A percentile compares a stretch with the other conserved stretches of the same genome.
Conservation (phyloP, 768 basidiomycete genomes). For the Steccherinum ochraceum region DNA sequence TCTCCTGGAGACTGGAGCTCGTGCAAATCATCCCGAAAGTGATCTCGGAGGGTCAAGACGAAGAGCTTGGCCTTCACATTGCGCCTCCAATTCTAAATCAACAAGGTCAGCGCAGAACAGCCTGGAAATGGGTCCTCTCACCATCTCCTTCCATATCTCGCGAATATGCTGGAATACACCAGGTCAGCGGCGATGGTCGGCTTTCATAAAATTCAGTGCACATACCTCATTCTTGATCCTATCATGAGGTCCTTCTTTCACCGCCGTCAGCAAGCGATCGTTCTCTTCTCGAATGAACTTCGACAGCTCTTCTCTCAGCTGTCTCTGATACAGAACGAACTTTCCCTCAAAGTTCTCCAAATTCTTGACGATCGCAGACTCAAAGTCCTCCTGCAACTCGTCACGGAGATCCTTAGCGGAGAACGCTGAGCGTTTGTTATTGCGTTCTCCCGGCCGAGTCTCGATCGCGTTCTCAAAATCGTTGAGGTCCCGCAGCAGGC, state of each 20-base stretch:
- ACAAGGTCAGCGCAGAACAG: no score
- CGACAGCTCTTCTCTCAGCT: conserved; percentile 12
- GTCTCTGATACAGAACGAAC: conserved; percentile 15
- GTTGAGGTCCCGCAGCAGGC: conserved; percentile 13
- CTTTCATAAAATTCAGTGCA: no score
- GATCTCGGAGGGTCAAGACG: conserved; percentile 25
- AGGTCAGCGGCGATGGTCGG: conserved; percentile 1
- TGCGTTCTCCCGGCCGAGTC: neutral
- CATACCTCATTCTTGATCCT: conserved; percentile 19
- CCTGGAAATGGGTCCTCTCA: conserved; percentile 1
- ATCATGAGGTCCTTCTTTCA: conserved; percentile 20
- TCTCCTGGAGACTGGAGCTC: conserved; percentile 6
- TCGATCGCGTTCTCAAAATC: conserved; percentile 5
- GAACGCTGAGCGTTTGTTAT: conserved; percentile 5
- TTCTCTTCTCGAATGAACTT: conserved; percentile 13
- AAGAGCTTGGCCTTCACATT: conserved; percentile 23
- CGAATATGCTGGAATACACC: conserved; percentile 12
- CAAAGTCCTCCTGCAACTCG: conserved; percentile 18
- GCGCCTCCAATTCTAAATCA: conserved; percentile 21
- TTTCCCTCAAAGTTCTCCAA: conserved; percentile 14
- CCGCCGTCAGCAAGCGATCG: conserved; percentile 15
- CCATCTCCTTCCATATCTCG: conserved; percentile 22
- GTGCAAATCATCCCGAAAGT: conserved; percentile 12
- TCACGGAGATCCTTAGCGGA: conserved; percentile 18
- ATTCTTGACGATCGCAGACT: conserved; percentile 14